Evolutionary conservation across 2,329 filamentous ascomycete genomes (phyloP), one percentile per base, ranked within the genome.

Genomic region (Ramularia endophylla): DNA sequence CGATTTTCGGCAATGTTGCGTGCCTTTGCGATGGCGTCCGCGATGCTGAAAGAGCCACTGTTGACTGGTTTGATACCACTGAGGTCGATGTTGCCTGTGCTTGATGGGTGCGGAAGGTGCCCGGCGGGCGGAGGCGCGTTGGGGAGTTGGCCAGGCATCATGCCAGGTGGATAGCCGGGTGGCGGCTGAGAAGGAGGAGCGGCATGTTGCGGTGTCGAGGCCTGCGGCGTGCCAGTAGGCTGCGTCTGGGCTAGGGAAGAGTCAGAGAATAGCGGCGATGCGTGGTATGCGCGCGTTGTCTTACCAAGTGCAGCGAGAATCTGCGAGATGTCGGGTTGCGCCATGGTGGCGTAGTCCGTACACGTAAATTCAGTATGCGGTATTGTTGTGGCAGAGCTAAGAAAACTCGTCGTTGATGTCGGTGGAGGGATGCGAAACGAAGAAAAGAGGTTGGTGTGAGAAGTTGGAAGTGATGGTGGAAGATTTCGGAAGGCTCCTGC

Each of bases 21-120:
- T 34, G 87, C 87, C 62, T 88, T 87, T 28, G 87, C 85, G 55
- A 94, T 82, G 36, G 87, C 85, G 62, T 94, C 87, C 44, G 83
- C 78, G 50, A 94, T 82, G 64, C 82, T 90, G 54, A 94, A 82
- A 15, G 83, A 87, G 44, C 87, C 87, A 20, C 85, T 85, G 60
- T 77, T 87, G 41, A 83, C 76, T 4, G 87, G 87, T 56, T 85
- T 84, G 59, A 92, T 86, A 41, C 78, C 75, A 65, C 83, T 89
- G 38, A 94, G 67, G 59, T 94, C 87, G 48, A 94, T 72, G 54
- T 78, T 88, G 37, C 87, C 87, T 44, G 83, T 85, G 41, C 75
- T 75, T 5, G 82, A 78, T 2, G 85, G 85, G 52, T 81, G 80
- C 3, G 84, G 83, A 20, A 83, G 67, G 61, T 56, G 61, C 6